A percentile compares a stretch with the other conserved stretches of the same genome.
phyloP scores from a whole-genome alignment of 2,329 filamentous ascomycete species.

The Stagonosporopsis cucurbitacearum region DNA sequence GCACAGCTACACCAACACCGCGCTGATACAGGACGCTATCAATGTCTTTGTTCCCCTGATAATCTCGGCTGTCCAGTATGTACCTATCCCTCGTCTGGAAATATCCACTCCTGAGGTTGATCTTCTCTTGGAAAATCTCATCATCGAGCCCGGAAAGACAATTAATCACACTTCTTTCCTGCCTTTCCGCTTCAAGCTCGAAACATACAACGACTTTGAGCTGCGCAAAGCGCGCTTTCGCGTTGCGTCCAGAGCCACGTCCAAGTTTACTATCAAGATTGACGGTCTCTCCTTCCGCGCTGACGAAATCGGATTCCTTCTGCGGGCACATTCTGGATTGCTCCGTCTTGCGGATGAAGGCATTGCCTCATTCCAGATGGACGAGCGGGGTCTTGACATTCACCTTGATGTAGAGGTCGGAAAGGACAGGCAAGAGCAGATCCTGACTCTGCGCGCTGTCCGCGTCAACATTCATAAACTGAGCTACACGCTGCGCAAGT shows the following conservation, averaged over 20 bases:
- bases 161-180: constrained; percentile 88
- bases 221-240: constrained; percentile 77
- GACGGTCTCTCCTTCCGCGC: constrained; percentile 84
- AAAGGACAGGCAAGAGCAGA: constrained; percentile 77
- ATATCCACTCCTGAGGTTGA: constrained; percentile 83
- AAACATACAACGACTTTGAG: constrained; percentile 86
- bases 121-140: constrained; percentile 85
- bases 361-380: constrained; percentile 83
- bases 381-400: constrained; percentile 86
- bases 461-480: constrained; percentile 86
- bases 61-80: constrained; percentile 79
- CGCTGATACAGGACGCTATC: constrained; percentile 76
- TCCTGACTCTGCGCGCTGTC: constrained; percentile 78
- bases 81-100: constrained; percentile 91
- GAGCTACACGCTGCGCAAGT: constrained; percentile 76
- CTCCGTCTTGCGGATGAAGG: constrained; percentile 81
- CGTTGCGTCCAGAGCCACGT: constrained; percentile 71
- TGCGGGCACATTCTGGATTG: constrained; percentile 78
- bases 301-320: constrained; percentile 88
- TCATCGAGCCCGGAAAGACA: constrained; percentile 85
- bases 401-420: constrained; percentile 84
- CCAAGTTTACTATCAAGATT: constrained; percentile 77
- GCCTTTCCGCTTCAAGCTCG: constrained; percentile 79
- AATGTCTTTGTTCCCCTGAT: constrained; percentile 82
- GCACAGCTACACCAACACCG: constrained; percentile 69